phyloP scores from a whole-genome alignment of 192 early-diverging fungal genomes.

The Backusella liffmaniae region DNA sequence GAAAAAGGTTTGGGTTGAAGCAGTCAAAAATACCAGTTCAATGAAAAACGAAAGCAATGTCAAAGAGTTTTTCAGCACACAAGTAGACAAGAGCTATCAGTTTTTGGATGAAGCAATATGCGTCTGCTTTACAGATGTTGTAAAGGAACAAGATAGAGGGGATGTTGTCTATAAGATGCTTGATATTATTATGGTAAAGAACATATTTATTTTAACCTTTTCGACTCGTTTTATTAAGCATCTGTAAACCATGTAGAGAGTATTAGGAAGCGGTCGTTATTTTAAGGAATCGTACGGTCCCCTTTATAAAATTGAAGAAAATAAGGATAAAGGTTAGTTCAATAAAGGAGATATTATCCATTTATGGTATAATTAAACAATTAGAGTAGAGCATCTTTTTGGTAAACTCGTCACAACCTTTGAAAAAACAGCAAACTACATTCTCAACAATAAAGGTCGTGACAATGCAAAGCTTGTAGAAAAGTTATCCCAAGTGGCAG shows the following conservation, averaged over 20 bases:
- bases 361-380: neutral
- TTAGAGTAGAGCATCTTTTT: neutral
- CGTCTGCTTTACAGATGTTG: neutral
- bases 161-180: neutral
- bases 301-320: neutral
- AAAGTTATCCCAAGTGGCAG: neutral
- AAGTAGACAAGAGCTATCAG: neutral
- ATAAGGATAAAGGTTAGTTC: neutral
- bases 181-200: slow-evolving; percentile 1
- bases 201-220: neutral
- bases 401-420: neutral
- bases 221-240: neutral
- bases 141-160: neutral
- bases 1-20: neutral
- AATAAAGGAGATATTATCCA: neutral
- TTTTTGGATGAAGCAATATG: neutral
- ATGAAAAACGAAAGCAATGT: neutral
- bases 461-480: neutral
- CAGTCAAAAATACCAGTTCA: neutral
- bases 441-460: neutral
- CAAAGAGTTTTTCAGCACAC: neutral
- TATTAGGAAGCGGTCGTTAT: neutral
- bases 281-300: neutral
- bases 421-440: neutral
- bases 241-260: neutral